phyloP scores from a whole-genome alignment of 1,284 basidiomycete genomes.

The Retiboletus fuscus region DNA sequence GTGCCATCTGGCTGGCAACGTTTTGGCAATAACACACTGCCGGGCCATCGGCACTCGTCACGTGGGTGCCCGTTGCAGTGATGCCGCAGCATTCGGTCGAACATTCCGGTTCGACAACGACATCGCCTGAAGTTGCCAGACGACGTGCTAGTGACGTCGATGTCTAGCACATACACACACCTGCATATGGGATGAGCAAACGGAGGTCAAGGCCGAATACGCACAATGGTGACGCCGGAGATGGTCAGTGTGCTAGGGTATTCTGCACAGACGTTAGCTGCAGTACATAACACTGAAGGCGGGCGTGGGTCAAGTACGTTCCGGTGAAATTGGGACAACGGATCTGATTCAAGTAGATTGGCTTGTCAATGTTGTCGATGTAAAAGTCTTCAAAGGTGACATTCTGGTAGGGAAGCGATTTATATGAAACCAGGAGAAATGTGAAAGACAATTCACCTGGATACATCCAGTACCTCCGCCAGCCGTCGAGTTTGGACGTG shows the following conservation, averaged over 20 bases:
- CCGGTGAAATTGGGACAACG: background rate
- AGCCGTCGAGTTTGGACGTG: slow-evolving; percentile 34
- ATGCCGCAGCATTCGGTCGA: slow-evolving; percentile 43
- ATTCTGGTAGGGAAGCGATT: slow-evolving; percentile 42
- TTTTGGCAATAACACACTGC: slow-evolving; percentile 38
- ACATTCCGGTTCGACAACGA: slow-evolving; percentile 51
- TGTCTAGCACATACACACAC: slow-evolving; percentile 24
- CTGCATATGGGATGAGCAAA: slow-evolving; percentile 21
- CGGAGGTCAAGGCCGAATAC: background rate
- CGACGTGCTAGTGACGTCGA: slow-evolving; percentile 49
- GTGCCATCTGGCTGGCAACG: slow-evolving; percentile 32
- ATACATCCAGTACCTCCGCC: slow-evolving; percentile 55
- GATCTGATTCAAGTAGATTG: slow-evolving; percentile 47
- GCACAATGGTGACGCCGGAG: slow-evolving; percentile 48
- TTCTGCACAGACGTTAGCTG: slow-evolving; percentile 44
- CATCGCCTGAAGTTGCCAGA: slow-evolving; percentile 47
- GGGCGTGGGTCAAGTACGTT: slow-evolving; percentile 19
- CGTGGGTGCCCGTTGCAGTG: slow-evolving; percentile 29
- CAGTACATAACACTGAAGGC: slow-evolving; percentile 54
- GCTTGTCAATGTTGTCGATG: slow-evolving; percentile 57
- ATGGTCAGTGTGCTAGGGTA: slow-evolving; percentile 52
- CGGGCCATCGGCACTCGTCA: slow-evolving; percentile 27
- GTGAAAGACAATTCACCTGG: slow-evolving; percentile 20
- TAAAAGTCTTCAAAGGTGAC: slow-evolving; percentile 55
- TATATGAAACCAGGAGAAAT: background rate